Evolutionary conservation across 495 filamentous ascomycete species (phyloP).

Genomic region (Penicillium flavigenum): DNA sequence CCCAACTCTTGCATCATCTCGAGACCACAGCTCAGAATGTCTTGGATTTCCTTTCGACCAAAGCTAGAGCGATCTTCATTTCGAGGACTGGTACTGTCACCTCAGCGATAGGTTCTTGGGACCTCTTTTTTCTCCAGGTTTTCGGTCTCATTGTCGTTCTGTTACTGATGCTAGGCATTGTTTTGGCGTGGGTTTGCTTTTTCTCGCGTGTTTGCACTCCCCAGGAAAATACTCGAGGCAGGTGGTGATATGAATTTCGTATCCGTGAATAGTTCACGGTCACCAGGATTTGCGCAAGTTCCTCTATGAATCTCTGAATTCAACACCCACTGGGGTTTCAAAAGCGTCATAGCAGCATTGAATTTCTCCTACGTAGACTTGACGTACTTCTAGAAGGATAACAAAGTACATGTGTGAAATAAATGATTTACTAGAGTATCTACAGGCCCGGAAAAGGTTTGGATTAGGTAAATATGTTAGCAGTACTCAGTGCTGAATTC

Average conservation of each 20-base stretch:
- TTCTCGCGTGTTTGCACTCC: not conserved
- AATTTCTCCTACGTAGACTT: not conserved
- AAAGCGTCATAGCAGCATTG: not conserved
- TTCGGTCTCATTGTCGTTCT: too few species aligned
- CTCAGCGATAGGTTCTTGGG: too few species aligned
- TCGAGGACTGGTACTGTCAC: too few species aligned
- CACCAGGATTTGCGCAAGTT: not conserved
- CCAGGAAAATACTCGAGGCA: not conserved
- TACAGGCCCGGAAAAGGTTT: not conserved
- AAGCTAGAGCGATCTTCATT: too few species aligned
- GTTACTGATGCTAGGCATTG: too few species aligned
- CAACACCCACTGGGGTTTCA: not conserved
- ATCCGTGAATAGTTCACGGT: not conserved
- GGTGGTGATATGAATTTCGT: not conserved
- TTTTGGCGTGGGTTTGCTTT: too few species aligned
- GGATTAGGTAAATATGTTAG: not conserved
- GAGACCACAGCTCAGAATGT: too few species aligned
- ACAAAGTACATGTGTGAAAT: not conserved
- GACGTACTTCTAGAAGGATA: not conserved
- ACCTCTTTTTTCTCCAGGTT: too few species aligned
- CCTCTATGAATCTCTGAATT: not conserved
- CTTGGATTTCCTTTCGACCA: too few species aligned
- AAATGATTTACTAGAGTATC: not conserved
- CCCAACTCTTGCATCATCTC: too few species aligned
- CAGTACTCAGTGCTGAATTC: not conserved